Percentiles rank a stretch among this genome's conserved stretches.
phyloP scores from a whole-genome alignment of 2,329 filamentous ascomycete species.

The Amphichorda felina region DNA sequence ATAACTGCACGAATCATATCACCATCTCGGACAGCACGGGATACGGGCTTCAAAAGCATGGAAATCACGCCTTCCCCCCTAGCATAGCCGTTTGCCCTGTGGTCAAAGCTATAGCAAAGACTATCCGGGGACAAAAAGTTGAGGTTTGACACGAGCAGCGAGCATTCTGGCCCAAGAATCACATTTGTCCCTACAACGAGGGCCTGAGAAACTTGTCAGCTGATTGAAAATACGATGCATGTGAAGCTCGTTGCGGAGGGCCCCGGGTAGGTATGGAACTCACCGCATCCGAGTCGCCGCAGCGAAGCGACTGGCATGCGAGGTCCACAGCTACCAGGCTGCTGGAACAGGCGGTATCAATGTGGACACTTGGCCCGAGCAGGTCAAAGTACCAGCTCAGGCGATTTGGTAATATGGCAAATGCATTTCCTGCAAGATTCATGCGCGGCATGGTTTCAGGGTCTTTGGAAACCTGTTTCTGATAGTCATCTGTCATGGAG shows the following conservation, averaged over 20 bases:
- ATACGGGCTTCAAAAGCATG: conserved; percentile 37
- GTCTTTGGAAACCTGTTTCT: conserved; percentile 17
- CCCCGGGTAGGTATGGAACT: no score
- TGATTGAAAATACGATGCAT: no score
- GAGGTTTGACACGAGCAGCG: conserved; percentile 6
- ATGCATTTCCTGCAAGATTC: conserved; percentile 17
- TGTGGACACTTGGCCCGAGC: conserved; percentile 7
- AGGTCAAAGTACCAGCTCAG: conserved; percentile 23
- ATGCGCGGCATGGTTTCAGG: conserved; percentile 18
- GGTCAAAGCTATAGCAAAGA: conserved; percentile 5
- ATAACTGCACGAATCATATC: conserved; percentile 24
- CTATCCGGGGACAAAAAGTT: conserved; percentile 4
- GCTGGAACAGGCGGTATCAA: conserved; percentile 10
- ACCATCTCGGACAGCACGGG: conserved; percentile 25
- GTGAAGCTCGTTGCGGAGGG: no score
- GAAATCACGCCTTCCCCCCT: conserved; percentile 32
- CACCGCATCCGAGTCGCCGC: conserved; percentile 24
- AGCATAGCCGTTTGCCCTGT: conserved; percentile 2
- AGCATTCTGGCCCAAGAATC: conserved; percentile 7
- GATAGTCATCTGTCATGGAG: conserved; percentile 24
- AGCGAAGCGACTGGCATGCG: conserved; percentile 19
- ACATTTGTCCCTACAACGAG: conserved; percentile 9
- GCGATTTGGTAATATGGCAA: conserved; percentile 23
- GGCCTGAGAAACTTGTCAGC: no score
- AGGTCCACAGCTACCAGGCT: conserved; percentile 8